Percentiles rank a stretch among this genome's conserved stretches.
These are phyloP conservation scores for Coemansia sp. DNA, from an alignment of 192 early-diverging fungal genomes.

Conservation along the genomic window DNA sequence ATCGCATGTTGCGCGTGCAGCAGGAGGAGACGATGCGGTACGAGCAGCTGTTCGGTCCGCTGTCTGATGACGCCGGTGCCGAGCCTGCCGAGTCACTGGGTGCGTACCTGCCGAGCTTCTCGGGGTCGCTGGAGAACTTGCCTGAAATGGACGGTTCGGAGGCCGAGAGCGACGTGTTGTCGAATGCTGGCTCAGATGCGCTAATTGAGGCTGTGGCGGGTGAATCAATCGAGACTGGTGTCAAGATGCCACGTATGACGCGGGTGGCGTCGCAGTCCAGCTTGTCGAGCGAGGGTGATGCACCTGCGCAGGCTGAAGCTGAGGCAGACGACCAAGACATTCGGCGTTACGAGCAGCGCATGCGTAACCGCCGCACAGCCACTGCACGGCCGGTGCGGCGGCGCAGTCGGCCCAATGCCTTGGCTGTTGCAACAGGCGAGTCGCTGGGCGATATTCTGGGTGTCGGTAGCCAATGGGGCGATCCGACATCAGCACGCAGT, in stretches of 20 bases:
- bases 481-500: slow-evolving; percentile 25
- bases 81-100: slow-evolving; percentile 34
- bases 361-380: slow-evolving; percentile 23
- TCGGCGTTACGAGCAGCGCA: slow-evolving; percentile 33
- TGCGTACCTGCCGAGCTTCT: slow-evolving; percentile 14
- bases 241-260: neutral
- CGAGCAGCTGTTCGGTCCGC: slow-evolving; percentile 32
- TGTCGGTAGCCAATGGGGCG: slow-evolving; percentile 34
- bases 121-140: neutral
- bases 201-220: neutral
- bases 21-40: slow-evolving; percentile 45
- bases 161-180: slow-evolving; percentile 15
- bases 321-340: slow-evolving; percentile 41
- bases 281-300: slow-evolving; percentile 2
- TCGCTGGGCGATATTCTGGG: slow-evolving; percentile 49
- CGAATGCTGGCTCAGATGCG: slow-evolving; percentile 8
- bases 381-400: slow-evolving; percentile 10
- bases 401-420: slow-evolving; percentile 8
- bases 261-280: slow-evolving; percentile 30
- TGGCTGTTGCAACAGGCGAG: slow-evolving; percentile 34
- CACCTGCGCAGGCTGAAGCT: slow-evolving; percentile 3
- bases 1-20: slow-evolving; percentile 30
- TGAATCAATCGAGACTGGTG: neutral
- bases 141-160: neutral
- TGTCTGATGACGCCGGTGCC: slow-evolving; percentile 18